Conservation (phyloP, 2,329 filamentous ascomycete species). For the Rutstroemia sp. region DNA sequence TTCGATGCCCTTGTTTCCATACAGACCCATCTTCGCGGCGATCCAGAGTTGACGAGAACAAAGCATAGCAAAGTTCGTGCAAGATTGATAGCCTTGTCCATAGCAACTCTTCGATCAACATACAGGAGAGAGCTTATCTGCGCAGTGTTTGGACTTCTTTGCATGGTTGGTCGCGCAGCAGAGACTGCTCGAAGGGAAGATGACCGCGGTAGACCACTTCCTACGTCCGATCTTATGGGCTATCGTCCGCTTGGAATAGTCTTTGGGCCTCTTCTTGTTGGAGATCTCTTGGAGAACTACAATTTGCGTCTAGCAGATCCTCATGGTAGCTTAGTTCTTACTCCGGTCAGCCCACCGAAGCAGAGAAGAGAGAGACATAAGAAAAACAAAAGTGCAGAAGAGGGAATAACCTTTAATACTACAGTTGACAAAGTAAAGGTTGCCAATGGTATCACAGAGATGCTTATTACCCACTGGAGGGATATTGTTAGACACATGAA, state of each 20-base stretch:
- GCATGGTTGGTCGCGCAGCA: slow-evolving; percentile 50
- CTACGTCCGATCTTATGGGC: slow-evolving; percentile 54
- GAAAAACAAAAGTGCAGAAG: slow-evolving; percentile 22
- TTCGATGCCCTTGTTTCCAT: slow-evolving; percentile 58
- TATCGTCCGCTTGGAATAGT: slow-evolving; percentile 55
- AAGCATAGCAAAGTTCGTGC: slow-evolving; percentile 52
- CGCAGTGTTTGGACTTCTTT: slow-evolving; percentile 58
- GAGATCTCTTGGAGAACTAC: slow-evolving; percentile 48
- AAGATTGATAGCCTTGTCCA: slow-evolving; percentile 56
- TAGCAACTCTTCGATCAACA: slow-evolving; percentile 50
- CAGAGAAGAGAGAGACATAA: slow-evolving; percentile 36
- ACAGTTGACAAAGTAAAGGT: slow-evolving; percentile 48
- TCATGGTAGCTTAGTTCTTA: slow-evolving; percentile 21
- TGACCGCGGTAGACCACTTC: slow-evolving; percentile 42
- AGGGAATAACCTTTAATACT: slow-evolving; percentile 18
- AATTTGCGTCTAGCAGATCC: slow-evolving; percentile 27
- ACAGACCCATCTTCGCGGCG: slow-evolving; percentile 45
- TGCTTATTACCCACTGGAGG: slow-evolving; percentile 59
- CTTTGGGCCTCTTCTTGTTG: slow-evolving; percentile 57
- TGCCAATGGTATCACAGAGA: slow-evolving; percentile 53
- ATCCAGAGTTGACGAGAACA: slow-evolving; percentile 43
- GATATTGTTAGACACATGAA: slow-evolving; percentile 55
- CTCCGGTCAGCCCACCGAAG: slow-evolving; percentile 32
- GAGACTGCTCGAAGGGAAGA: slow-evolving; percentile 47
- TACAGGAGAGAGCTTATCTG: slow-evolving; percentile 58